phyloP scores from a whole-genome alignment of 352 stramenopile genomes.

The Globisporangium uncinulatum region DNA sequence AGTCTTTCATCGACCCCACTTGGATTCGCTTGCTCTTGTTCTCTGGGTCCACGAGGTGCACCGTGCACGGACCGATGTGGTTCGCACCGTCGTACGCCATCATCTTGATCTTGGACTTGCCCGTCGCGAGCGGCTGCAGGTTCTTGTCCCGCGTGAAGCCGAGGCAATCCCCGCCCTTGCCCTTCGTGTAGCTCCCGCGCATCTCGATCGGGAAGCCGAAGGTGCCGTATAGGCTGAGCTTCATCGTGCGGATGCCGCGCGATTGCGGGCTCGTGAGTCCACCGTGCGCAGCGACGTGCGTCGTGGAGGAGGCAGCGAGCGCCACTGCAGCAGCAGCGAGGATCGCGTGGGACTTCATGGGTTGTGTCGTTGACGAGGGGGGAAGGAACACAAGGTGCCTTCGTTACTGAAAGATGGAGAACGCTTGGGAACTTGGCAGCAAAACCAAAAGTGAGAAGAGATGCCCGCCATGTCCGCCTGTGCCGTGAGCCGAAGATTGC shows the following conservation, averaged over 20 bases:
- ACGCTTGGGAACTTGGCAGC: too few species aligned
- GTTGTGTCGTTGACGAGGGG: not conserved
- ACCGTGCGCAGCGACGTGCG: conserved; percentile 18
- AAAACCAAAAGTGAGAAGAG: too few species aligned
- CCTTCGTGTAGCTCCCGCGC: conserved; percentile 17
- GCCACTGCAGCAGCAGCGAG: not conserved
- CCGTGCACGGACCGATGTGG: conserved; percentile 31
- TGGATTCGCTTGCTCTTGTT: conserved; percentile 24
- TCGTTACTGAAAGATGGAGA: too few species aligned
- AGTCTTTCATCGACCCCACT: conserved; percentile 28
- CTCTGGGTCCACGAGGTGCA: conserved; percentile 28
- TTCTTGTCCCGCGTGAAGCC: conserved; percentile 25
- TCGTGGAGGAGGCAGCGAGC: not conserved
- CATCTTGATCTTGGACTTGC: conserved; percentile 31
- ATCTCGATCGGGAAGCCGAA: conserved; percentile 29
- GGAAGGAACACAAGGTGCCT: not conserved
- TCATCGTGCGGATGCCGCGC: conserved; percentile 33
- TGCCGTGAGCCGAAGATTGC: too few species aligned
- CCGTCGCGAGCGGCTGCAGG: conserved; percentile 21
- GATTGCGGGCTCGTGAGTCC: conserved; percentile 28
- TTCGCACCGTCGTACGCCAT: conserved; percentile 36
- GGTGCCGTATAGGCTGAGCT: conserved; percentile 25
- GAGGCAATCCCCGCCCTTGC: conserved; percentile 27
- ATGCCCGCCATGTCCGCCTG: too few species aligned
- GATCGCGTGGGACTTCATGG: conserved; percentile 6